Evolutionary conservation across 2,329 filamentous ascomycete species (phyloP).

Genomic region (Meredithiella fracta): DNA sequence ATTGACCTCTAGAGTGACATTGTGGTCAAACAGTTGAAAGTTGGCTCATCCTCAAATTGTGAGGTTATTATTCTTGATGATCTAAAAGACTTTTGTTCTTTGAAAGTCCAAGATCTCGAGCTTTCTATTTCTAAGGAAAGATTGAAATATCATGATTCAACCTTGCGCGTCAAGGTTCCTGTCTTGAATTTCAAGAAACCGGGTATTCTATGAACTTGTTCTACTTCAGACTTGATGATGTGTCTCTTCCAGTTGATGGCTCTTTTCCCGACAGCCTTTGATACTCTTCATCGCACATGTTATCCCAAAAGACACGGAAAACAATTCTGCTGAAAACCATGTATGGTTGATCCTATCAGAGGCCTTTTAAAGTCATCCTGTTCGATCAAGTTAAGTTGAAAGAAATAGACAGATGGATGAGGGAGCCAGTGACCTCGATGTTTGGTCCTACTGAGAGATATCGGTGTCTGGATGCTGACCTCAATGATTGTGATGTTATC

Average conservation of each 20-base stretch:
- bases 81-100: background rate
- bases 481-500: too few relatives aligned
- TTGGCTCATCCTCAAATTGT: background rate
- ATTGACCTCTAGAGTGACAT: slow-evolving; percentile 5
- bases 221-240: background rate
- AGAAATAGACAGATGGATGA: background rate
- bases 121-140: slow-evolving; percentile 19
- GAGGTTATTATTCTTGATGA: background rate
- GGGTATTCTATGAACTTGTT: slow-evolving; percentile 17
- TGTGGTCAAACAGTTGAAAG: background rate
- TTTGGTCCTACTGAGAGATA: background rate
- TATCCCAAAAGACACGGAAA: background rate
- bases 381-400: background rate
- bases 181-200: slow-evolving; percentile 18
- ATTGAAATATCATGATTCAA: slow-evolving; percentile 17
- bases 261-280: background rate
- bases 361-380: background rate
- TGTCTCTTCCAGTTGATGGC: background rate
- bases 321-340: background rate
- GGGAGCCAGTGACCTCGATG: background rate
- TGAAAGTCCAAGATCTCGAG: background rate
- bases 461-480: background rate
- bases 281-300: background rate
- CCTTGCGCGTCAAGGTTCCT: slow-evolving; percentile 20
- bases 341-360: background rate